Evolutionary conservation across 257 asterid species (phyloP).

Genomic region (Knoxia roxburghii): DNA sequence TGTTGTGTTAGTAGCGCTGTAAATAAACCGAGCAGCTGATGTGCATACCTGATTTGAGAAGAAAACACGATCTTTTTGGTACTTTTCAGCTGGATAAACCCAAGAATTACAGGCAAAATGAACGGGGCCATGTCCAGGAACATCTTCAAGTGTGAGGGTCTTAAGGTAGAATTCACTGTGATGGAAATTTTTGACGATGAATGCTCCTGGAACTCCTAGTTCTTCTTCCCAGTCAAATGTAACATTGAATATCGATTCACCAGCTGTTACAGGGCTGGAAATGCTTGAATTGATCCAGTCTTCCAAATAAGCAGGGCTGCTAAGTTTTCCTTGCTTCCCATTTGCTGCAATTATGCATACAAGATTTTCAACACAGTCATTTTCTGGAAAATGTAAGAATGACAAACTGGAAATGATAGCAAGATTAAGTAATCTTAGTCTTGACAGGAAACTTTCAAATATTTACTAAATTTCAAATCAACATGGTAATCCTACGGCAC

Average conservation of each 20-base stretch:
- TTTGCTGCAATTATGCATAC: neutral
- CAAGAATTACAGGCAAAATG: conserved; percentile 36
- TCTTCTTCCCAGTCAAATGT: conserved; percentile 29
- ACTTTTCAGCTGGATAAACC: conserved; percentile 31
- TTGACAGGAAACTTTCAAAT: too few species aligned
- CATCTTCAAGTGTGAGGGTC: conserved; percentile 30
- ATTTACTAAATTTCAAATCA: too few species aligned
- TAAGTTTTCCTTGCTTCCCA: neutral
- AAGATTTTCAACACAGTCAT: neutral
- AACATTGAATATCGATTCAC: conserved; percentile 24
- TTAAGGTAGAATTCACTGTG: conserved; percentile 33
- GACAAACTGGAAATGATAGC: too few species aligned
- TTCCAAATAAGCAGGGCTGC: conserved; percentile 27
- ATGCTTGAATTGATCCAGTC: conserved; percentile 21
- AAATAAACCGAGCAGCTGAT: too few species aligned
- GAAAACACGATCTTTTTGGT: conserved; percentile 30
- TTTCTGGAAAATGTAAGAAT: too few species aligned
- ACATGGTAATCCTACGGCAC: too few species aligned
- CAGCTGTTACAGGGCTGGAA: conserved; percentile 12
- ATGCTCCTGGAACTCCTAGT: conserved; percentile 35
- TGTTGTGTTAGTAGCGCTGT: too few species aligned
- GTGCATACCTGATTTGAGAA: conserved; percentile 30
- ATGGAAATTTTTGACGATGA: conserved; percentile 25
- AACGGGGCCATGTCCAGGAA: conserved; percentile 23
- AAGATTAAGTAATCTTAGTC: too few species aligned